Percentiles rank a stretch among this genome's conserved stretches.
These are phyloP conservation scores for Ceriops tagal DNA, from an alignment of 345 rosid genomes.

Conservation along the genomic window DNA sequence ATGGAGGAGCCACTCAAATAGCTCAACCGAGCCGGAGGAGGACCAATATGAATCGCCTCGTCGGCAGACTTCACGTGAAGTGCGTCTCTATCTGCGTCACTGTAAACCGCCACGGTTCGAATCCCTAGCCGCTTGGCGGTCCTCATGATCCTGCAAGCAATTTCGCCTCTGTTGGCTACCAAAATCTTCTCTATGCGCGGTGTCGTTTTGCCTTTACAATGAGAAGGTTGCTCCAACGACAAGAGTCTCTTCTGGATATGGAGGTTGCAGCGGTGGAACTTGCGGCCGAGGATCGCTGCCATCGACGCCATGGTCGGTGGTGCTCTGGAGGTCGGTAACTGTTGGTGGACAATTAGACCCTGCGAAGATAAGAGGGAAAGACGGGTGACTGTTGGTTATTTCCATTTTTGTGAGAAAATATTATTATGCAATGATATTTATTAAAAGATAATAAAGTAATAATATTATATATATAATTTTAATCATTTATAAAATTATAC, in stretches of 20 bases:
- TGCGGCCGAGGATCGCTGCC: slow-evolving; percentile 52
- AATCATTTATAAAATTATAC: too few species aligned
- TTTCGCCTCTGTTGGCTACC: slow-evolving; percentile 83
- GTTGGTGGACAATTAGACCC: too few species aligned
- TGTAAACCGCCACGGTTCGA: slow-evolving; percentile 78
- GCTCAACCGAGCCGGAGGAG: slow-evolving; percentile 81
- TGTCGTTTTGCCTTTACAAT: not conserved
- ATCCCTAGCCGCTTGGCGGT: slow-evolving; percentile 80
- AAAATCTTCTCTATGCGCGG: slow-evolving; percentile 67
- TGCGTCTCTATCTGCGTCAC: slow-evolving; percentile 76
- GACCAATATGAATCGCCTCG: slow-evolving; percentile 75
- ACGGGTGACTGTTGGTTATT: not conserved
- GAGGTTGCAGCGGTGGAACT: slow-evolving; percentile 25
- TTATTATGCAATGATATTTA: too few species aligned
- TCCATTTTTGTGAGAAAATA: too few species aligned
- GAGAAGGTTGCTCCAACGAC: slow-evolving; percentile 25
- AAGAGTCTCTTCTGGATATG: slow-evolving; percentile 31
- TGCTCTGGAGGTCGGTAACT: not conserved
- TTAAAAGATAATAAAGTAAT: too few species aligned
- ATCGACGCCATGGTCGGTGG: slow-evolving; percentile 41
- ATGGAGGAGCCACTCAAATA: slow-evolving; percentile 59
- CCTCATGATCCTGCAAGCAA: slow-evolving; percentile 77
- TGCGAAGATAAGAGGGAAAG: not conserved
- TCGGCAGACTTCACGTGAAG: slow-evolving; percentile 90
- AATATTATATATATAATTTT: too few species aligned